phyloP scores from a whole-genome alignment of 1,139 yeast species.

The Meyerozyma guilliermondii region DNA sequence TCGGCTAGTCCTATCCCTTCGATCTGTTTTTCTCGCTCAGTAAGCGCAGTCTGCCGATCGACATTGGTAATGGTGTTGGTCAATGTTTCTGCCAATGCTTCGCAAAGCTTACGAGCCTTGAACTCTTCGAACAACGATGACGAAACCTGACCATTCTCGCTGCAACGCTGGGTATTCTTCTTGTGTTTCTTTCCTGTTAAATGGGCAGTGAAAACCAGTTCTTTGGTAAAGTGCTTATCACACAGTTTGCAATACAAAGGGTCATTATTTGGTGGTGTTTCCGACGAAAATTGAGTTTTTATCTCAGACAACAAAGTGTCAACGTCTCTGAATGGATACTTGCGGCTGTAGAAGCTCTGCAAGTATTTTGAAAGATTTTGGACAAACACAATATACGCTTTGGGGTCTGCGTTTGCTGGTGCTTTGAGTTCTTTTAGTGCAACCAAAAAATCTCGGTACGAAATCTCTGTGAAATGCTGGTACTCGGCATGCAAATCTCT shows the following conservation, averaged over 20 bases:
- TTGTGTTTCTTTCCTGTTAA: conserved; percentile 72
- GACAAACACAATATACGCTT: conserved; percentile 41
- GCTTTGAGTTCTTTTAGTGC: conserved; percentile 36
- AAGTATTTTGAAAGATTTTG: conserved; percentile 42
- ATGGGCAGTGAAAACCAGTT: conserved; percentile 66
- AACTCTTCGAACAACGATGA: neutral
- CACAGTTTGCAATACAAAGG: conserved; percentile 59
- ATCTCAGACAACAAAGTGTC: conserved; percentile 27
- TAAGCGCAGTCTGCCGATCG: conserved; percentile 64
- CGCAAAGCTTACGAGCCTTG: conserved; percentile 1
- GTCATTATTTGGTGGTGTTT: conserved; percentile 14
- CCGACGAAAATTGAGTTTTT: conserved; percentile 22
- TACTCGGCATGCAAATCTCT: conserved; percentile 44
- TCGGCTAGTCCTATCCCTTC: conserved; percentile 37
- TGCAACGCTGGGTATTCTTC: conserved; percentile 31
- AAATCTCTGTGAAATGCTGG: conserved; percentile 35
- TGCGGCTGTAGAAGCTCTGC: conserved; percentile 35
- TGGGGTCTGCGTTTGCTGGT: conserved; percentile 26
- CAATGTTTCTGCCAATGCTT: neutral
- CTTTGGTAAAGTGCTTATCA: conserved; percentile 57
- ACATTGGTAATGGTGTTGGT: conserved; percentile 53
- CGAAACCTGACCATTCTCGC: neutral
- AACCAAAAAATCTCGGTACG: neutral
- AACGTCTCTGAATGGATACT: conserved; percentile 48
- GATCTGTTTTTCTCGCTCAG: conserved; percentile 65